These are phyloP conservation scores for Mycena vulgaris DNA, from an alignment of 768 basidiomycete species.

Conservation along the genomic window DNA sequence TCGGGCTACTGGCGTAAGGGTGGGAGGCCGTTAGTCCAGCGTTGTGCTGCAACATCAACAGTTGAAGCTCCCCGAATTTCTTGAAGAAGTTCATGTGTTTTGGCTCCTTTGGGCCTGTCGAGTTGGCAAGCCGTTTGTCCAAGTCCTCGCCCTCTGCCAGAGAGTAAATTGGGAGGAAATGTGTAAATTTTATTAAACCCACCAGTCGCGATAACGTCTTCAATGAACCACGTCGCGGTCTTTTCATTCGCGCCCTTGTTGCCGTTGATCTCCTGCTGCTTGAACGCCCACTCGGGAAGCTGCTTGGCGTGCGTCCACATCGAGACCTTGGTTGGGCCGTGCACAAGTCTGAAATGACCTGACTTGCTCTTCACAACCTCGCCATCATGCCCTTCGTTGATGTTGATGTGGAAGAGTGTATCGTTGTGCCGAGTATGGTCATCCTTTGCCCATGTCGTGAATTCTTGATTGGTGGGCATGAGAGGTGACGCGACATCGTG, in stretches of 20 bases:
- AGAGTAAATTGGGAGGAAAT: slow-evolving; percentile 22
- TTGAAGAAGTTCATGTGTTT: slow-evolving; percentile 93
- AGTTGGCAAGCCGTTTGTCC: slow-evolving; percentile 65
- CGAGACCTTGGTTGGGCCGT: slow-evolving; percentile 90
- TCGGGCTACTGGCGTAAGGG: slow-evolving; percentile 95
- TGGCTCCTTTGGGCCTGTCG: slow-evolving; percentile 71
- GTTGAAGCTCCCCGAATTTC: slow-evolving; percentile 94
- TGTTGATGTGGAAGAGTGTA: slow-evolving; percentile 85
- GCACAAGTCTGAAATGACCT: slow-evolving; percentile 92
- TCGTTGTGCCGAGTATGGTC: slow-evolving; percentile 87
- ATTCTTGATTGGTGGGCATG: slow-evolving; percentile 98
- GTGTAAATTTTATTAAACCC: slow-evolving; percentile 44
- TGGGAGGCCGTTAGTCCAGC: slow-evolving; percentile 98
- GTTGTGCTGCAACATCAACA: slow-evolving; percentile 98
- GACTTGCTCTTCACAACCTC: slow-evolving; percentile 95
- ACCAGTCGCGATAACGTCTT: slow-evolving; percentile 87
- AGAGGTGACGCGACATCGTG: slow-evolving; percentile 98
- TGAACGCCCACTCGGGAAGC: slow-evolving; percentile 97
- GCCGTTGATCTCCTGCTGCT: slow-evolving; percentile 98
- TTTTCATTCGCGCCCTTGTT: slow-evolving; percentile 92
- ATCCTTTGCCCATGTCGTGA: slow-evolving; percentile 92
- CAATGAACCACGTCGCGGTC: slow-evolving; percentile 90
- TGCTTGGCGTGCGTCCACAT: slow-evolving; percentile 93
- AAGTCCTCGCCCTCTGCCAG: slow-evolving; percentile 68
- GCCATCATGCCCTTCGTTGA: slow-evolving; percentile 82